Conservation (phyloP, 1,284 basidiomycete species). For the Earliella scabrosa region DNA sequence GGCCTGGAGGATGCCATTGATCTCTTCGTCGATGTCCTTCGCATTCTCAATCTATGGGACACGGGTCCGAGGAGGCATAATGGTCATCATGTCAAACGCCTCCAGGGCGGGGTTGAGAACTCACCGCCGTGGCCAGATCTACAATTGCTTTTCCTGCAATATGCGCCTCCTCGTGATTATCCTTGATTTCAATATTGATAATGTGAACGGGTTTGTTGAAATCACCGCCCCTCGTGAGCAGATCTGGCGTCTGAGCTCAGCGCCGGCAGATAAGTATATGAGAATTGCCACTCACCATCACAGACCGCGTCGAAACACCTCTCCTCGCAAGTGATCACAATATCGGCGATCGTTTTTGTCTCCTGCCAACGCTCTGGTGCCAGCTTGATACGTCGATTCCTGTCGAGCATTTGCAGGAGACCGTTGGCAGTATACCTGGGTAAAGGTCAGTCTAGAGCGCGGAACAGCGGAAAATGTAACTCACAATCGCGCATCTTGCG, state of each 20-base stretch:
- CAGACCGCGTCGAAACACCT: conserved; percentile 98
- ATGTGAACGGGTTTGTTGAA: conserved; percentile 94
- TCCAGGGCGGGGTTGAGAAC: conserved; percentile 39
- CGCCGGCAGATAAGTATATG: conserved; percentile 8
- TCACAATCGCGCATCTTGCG: conserved; percentile 86
- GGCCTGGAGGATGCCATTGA: conserved; percentile 81
- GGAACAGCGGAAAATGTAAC: conserved; percentile 31
- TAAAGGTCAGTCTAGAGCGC: conserved; percentile 18
- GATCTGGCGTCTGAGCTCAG: conserved; percentile 56
- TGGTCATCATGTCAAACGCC: neutral
- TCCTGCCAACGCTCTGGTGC: conserved; percentile 99
- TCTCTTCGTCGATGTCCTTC: conserved; percentile 89
- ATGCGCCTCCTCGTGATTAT: conserved; percentile 98
- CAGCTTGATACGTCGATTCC: conserved; percentile 90
- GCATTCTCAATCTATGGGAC: conserved; percentile 79
- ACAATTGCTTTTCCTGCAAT: conserved; percentile 96
- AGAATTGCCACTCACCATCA: conserved; percentile 75
- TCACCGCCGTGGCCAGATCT: conserved; percentile 88
- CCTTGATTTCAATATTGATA: conserved; percentile 99
- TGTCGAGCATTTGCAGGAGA: conserved; percentile 95
- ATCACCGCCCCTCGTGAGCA: conserved; percentile 88
- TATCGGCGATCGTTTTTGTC: conserved; percentile 82
- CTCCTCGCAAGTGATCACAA: conserved; percentile 99
- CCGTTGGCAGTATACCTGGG: conserved; percentile 93
- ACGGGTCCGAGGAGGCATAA: neutral